Percentiles rank a stretch among this genome's conserved stretches.
phyloP scores from a whole-genome alignment of 1,139 yeast genomes.

The Casaregolazyma lundiana region DNA sequence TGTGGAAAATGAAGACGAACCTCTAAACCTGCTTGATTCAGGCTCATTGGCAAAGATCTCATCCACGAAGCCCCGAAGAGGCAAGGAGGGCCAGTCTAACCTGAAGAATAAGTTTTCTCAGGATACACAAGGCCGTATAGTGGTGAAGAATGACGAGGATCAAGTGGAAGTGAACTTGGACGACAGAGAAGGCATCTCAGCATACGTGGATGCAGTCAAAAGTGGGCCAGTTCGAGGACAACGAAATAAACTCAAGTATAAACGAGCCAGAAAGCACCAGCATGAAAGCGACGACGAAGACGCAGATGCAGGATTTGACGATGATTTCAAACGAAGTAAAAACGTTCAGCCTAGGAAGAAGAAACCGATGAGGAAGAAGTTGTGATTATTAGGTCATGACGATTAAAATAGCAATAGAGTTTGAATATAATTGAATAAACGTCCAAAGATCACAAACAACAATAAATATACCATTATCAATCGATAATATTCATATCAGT shows the following conservation, averaged over 20 bases:
- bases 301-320: conserved; percentile 20
- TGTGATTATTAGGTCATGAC: conserved; percentile 2
- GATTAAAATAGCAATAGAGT: too few relatives aligned
- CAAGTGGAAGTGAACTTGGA: conserved; percentile 43
- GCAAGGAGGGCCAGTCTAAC: conserved; percentile 34
- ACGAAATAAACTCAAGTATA: conserved; percentile 82
- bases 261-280: conserved; percentile 51
- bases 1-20: conserved; percentile 73
- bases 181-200: conserved; percentile 57
- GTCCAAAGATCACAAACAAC: not conserved
- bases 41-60: conserved; percentile 83
- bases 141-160: conserved; percentile 30
- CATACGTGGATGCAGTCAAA: conserved; percentile 88
- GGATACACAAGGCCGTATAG: conserved; percentile 40
- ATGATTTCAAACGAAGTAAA: conserved; percentile 7
- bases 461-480: too few relatives aligned
- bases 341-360: conserved; percentile 9
- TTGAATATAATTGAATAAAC: too few relatives aligned
- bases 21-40: conserved; percentile 83
- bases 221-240: conserved; percentile 93
- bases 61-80: conserved; percentile 64
- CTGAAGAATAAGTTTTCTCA: conserved; percentile 46
- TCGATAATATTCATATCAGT: too few relatives aligned
- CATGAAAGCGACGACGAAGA: conserved; percentile 47
- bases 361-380: conserved; percentile 9